Evolutionary conservation across 2,329 filamentous ascomycete genomes (phyloP).

Genomic region (Fusarium sp.): DNA sequence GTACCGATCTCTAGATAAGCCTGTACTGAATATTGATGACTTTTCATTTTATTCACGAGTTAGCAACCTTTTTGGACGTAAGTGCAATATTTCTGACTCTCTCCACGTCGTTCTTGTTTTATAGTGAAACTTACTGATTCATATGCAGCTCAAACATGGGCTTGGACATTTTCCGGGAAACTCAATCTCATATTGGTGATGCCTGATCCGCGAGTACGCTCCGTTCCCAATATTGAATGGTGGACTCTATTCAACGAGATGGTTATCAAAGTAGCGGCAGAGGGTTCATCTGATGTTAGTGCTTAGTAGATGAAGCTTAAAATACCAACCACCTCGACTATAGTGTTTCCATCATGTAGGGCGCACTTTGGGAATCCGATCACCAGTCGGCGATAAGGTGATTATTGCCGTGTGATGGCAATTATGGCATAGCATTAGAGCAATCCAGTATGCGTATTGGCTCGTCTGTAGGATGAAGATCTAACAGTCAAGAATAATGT

Average conservation of each 20-base stretch:
- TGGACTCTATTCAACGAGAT: neutral
- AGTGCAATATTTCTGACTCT: neutral
- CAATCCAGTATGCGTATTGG: no score
- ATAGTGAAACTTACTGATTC: fast-evolving
- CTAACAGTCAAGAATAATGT: neutral
- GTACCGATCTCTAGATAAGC: neutral
- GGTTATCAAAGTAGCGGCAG: neutral
- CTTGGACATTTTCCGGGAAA: neutral
- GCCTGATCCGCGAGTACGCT: neutral
- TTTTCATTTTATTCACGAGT: conserved; percentile 6
- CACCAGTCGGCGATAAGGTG: neutral
- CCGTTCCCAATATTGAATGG: neutral
- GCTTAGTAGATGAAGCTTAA: neutral
- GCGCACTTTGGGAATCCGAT: neutral
- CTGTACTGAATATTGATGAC: neutral
- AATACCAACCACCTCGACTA: neutral
- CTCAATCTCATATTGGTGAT: neutral
- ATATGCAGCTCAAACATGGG: neutral
- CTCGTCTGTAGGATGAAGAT: no score
- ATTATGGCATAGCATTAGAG: neutral
- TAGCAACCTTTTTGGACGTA: neutral
- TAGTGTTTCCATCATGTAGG: neutral
- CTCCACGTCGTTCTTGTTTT: no score
- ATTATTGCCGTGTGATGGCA: neutral
- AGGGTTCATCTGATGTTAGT: neutral